These are phyloP conservation scores for Babesia ovata DNA, from an alignment of 169 alveolate species.

Conservation along the genomic window DNA sequence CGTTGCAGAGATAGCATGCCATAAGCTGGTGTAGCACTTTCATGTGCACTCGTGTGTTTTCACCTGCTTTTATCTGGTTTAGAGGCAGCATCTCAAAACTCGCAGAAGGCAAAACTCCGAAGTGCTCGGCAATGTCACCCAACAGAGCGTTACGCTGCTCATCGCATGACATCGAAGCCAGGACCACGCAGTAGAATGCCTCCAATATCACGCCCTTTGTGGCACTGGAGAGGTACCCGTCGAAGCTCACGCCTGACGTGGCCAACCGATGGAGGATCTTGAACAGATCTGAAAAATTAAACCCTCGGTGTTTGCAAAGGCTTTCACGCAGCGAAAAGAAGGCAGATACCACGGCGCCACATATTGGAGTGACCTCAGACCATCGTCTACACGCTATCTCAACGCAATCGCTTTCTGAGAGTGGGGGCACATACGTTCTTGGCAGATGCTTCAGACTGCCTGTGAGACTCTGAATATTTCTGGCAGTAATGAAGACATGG, in stretches of 20 bases:
- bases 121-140: slow-evolving; percentile 5
- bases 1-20: slow-evolving; percentile 83
- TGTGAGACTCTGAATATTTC: slow-evolving; percentile 4
- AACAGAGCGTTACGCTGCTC: background rate
- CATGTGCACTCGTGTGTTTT: slow-evolving; percentile 69
- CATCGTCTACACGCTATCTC: slow-evolving; percentile 9
- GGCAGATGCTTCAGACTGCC: slow-evolving; percentile 33
- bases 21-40: slow-evolving; percentile 83
- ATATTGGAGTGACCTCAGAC: background rate
- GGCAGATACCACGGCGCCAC: slow-evolving; percentile 4
- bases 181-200: slow-evolving; percentile 31
- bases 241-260: slow-evolving; percentile 18
- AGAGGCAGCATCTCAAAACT: slow-evolving; percentile 16
- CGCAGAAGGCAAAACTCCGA: slow-evolving; percentile 5
- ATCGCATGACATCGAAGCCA: slow-evolving; percentile 38
- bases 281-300: slow-evolving; percentile 37
- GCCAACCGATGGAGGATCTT: slow-evolving; percentile 22
- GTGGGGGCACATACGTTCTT: background rate
- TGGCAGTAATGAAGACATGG: slow-evolving; percentile 64
- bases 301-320: slow-evolving; percentile 11
- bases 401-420: slow-evolving; percentile 30
- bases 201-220: slow-evolving; percentile 35
- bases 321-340: slow-evolving; percentile 18
- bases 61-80: slow-evolving; percentile 26
- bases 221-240: slow-evolving; percentile 43